Percentiles rank a stretch among this genome's conserved stretches.
Conservation (phyloP, 345 rosid genomes). For the Raphanus raphanistrum region DNA sequence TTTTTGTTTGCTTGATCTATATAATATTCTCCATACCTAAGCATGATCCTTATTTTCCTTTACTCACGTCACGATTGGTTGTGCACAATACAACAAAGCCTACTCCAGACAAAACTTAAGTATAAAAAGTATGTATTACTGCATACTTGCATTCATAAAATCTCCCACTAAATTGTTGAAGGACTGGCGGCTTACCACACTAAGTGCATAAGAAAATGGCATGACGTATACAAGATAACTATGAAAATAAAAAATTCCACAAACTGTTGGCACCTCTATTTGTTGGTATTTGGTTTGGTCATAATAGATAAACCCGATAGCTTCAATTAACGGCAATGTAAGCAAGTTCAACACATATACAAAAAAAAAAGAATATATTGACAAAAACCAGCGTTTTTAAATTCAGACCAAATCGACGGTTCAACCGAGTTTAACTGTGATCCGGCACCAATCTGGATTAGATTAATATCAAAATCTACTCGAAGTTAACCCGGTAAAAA, state of each 20-base stretch:
- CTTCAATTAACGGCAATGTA: background rate
- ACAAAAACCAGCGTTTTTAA: too few relatives aligned
- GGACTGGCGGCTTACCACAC: background rate
- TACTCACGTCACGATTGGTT: background rate
- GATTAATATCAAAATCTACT: too few relatives aligned
- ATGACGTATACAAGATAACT: background rate
- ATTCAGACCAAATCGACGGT: too few relatives aligned
- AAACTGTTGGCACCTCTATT: background rate
- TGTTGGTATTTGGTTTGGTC: background rate
- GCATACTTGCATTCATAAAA: background rate
- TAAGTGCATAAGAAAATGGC: background rate
- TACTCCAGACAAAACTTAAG: background rate
- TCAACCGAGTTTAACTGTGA: too few relatives aligned
- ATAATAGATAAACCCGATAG: background rate
- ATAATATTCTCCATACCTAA: background rate
- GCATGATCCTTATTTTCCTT: background rate
- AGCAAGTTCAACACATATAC: background rate
- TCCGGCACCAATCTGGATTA: too few relatives aligned
- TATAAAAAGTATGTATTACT: background rate
- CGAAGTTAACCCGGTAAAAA: too few relatives aligned
- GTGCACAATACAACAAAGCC: background rate
- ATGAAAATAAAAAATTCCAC: background rate
- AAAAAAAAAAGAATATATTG: too few relatives aligned
- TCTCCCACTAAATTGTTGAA: background rate
- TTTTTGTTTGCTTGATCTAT: background rate